Evolutionary conservation across 805 yeast genomes (phyloP).

Genomic region (Metschnikowia matae): DNA sequence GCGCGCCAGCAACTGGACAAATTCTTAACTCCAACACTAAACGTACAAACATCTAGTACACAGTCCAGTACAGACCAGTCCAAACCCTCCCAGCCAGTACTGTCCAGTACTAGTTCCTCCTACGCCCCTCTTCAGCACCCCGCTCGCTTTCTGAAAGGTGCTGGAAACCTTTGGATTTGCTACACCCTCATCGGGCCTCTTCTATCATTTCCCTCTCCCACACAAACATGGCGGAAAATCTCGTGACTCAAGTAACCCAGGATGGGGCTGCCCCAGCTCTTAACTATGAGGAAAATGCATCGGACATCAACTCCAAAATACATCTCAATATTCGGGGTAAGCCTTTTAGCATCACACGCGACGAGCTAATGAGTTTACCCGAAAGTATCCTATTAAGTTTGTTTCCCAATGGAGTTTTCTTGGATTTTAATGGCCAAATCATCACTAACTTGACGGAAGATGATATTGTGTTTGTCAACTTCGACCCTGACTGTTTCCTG

Average conservation of each 20-base stretch:
- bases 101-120: too few relatives aligned
- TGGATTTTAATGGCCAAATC: slow-evolving; percentile 71
- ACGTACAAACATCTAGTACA: background rate
- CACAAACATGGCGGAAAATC: slow-evolving; percentile 38
- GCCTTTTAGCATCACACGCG: slow-evolving; percentile 73
- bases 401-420: slow-evolving; percentile 86
- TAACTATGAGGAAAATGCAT: slow-evolving; percentile 20
- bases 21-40: slow-evolving; percentile 1
- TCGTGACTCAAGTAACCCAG: slow-evolving; percentile 71
- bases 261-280: slow-evolving; percentile 21
- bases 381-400: slow-evolving; percentile 83
- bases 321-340: slow-evolving; percentile 74
- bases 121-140: background rate
- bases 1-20: slow-evolving; percentile 4
- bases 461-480: slow-evolving; percentile 77
- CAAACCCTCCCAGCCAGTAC: too few relatives aligned
- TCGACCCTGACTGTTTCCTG: slow-evolving; percentile 80
- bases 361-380: slow-evolving; percentile 86
- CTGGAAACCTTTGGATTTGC: slow-evolving; percentile 17
- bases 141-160: slow-evolving; percentile 13
- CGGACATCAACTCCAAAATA: slow-evolving; percentile 61
- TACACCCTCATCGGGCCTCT: background rate
- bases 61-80: background rate
- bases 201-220: background rate
- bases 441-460: slow-evolving; percentile 76